Conservation (phyloP, 148 eudicot species). For the Cornus controversa region DNA sequence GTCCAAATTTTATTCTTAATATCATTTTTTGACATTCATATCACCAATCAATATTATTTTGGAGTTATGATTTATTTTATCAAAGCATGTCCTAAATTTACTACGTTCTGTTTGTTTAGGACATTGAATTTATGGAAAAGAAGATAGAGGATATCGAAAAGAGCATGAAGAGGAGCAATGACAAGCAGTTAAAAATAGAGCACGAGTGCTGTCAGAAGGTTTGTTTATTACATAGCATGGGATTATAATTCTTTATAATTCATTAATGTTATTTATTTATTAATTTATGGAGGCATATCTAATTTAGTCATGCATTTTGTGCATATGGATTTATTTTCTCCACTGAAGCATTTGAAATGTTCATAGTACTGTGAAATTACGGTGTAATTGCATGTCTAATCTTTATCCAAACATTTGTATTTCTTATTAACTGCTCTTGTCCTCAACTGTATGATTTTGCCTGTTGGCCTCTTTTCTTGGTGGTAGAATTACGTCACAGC, state of each 20-base stretch:
- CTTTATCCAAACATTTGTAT: not conserved
- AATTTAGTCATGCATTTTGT: not conserved
- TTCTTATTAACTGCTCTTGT: not conserved
- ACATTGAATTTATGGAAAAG: constrained; percentile 80
- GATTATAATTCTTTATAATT: not conserved
- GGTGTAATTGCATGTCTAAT: not conserved
- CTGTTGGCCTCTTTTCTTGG: not conserved
- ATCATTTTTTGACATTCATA: too few relatives aligned
- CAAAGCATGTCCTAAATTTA: too few relatives aligned
- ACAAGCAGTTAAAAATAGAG: constrained; percentile 87
- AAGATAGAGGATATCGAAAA: constrained; percentile 90
- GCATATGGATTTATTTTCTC: not conserved
- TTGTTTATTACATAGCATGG: not conserved
- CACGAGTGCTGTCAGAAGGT: constrained; percentile 80
- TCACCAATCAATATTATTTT: too few relatives aligned
- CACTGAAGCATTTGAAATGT: not conserved
- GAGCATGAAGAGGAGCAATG: constrained; percentile 99
- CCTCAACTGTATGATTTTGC: not conserved
- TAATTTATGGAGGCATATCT: not conserved
- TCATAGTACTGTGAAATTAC: not conserved
- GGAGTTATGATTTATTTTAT: too few relatives aligned
- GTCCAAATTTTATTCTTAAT: too few relatives aligned
- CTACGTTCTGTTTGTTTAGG: constrained; percentile 33
- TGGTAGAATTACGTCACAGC: not conserved
- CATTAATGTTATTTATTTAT: not conserved